phyloP scores from a whole-genome alignment of 2,329 filamentous ascomycete species.

The Xylogone sp. region DNA sequence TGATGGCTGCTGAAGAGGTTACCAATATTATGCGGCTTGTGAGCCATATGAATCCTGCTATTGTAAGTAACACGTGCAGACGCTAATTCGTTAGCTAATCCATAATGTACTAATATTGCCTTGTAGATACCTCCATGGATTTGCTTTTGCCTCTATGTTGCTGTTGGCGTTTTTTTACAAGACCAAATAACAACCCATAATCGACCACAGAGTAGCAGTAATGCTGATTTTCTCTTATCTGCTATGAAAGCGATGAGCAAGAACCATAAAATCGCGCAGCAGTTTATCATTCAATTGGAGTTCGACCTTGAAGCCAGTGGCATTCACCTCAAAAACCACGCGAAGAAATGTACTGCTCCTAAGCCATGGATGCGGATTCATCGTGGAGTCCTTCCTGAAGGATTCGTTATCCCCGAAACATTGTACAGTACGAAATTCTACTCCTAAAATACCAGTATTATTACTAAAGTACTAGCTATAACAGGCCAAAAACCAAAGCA shows the following conservation, averaged over 20 bases:
- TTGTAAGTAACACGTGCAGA: slow-evolving; percentile 51
- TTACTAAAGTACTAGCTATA: background rate
- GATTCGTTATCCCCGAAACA: background rate
- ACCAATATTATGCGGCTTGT: slow-evolving; percentile 78
- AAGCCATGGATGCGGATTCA: background rate
- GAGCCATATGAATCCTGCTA: slow-evolving; percentile 62
- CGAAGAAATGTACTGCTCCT: too few relatives aligned
- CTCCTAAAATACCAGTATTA: background rate
- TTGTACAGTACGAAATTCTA: background rate
- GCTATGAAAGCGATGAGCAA: slow-evolving; percentile 75
- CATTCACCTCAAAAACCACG: background rate
- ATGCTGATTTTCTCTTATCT: slow-evolving; percentile 71
- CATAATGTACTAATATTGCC: slow-evolving; percentile 9
- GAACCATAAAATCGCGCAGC: slow-evolving; percentile 72
- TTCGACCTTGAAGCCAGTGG: slow-evolving; percentile 63
- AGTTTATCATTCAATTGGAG: slow-evolving; percentile 80
- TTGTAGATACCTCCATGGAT: slow-evolving; percentile 71
- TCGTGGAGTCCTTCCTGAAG: background rate
- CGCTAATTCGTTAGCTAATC: too few relatives aligned
- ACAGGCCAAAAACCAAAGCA: background rate
- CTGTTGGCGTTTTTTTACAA: slow-evolving; percentile 79
- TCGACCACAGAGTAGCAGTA: slow-evolving; percentile 29
- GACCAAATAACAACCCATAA: slow-evolving; percentile 49
- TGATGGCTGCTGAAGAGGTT: slow-evolving; percentile 80
- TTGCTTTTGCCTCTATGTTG: slow-evolving; percentile 81